These are phyloP conservation scores for Phlebopus sp. DNA, from an alignment of 1,284 basidiomycete species.

Conservation along the genomic window DNA sequence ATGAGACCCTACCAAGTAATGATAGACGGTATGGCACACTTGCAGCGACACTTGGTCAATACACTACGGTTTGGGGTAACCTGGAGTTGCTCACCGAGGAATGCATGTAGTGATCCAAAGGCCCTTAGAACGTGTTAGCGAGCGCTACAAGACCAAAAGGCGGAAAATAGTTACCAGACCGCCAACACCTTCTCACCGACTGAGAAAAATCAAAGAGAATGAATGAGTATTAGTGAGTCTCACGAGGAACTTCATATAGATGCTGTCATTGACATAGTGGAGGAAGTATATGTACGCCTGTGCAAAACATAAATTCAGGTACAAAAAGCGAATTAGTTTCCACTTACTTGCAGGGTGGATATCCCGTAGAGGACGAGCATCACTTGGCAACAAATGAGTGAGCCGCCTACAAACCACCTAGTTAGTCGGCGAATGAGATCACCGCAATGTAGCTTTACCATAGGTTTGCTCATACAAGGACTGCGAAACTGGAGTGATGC, in stretches of 20 bases:
- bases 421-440: neutral
- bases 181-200: neutral
- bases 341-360: slow-evolving; percentile 6
- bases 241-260: slow-evolving; percentile 7
- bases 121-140: neutral
- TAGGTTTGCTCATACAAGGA: neutral
- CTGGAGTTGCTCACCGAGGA: neutral
- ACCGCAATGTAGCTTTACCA: neutral
- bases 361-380: slow-evolving; percentile 8
- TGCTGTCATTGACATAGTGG: slow-evolving; percentile 3
- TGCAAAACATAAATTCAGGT: neutral
- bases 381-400: slow-evolving; percentile 6
- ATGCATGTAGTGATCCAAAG: neutral
- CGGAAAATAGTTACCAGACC: neutral
- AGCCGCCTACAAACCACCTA: neutral
- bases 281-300: slow-evolving; percentile 10
- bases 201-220: neutral
- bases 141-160: neutral
- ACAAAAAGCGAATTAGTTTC: neutral
- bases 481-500: neutral
- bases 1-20: neutral
- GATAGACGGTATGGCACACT: neutral
- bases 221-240: neutral
- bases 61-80: neutral
- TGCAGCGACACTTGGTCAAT: neutral